Conservation (phyloP, 306 rosid genomes). For the Vigna unguiculata region DNA sequence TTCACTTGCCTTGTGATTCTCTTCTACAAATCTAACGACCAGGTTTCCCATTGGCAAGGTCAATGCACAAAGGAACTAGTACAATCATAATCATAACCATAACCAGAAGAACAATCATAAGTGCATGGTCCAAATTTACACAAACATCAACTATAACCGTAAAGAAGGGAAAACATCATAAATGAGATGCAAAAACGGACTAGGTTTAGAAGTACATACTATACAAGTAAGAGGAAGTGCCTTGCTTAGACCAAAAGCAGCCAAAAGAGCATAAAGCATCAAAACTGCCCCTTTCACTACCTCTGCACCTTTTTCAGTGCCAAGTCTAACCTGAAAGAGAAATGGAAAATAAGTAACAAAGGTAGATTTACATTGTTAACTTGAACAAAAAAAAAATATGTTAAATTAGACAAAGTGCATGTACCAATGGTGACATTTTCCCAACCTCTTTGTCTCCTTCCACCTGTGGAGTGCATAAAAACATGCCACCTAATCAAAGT, state of each 20-base stretch:
- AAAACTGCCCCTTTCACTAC: constrained; percentile 64
- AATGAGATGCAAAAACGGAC: constrained; percentile 13
- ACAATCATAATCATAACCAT: constrained; percentile 34
- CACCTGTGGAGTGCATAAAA: constrained; percentile 54
- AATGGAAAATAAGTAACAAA: constrained; percentile 7
- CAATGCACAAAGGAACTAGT: constrained; percentile 73
- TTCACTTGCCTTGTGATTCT: constrained; percentile 73
- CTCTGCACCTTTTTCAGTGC: constrained; percentile 64
- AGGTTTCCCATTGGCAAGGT: constrained; percentile 80
- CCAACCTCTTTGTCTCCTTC: constrained; percentile 82
- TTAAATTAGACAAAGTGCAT: constrained; percentile 20
- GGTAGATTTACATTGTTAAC: constrained; percentile 25
- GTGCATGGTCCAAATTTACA: not conserved
- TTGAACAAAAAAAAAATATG: constrained; percentile 15
- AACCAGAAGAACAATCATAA: constrained; percentile 28
- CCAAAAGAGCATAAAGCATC: constrained; percentile 61
- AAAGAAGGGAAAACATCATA: constrained; percentile 19
- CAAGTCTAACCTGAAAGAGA: constrained; percentile 78
- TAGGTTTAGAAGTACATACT: constrained; percentile 53
- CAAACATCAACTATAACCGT: not conserved
- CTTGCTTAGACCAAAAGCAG: constrained; percentile 64
- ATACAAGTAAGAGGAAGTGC: constrained; percentile 71
- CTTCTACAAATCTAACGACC: constrained; percentile 70
- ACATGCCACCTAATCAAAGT: constrained; percentile 38
- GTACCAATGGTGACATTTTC: constrained; percentile 91